Evolutionary conservation across 139 green algal species (phyloP).

Genomic region (Chlamydomonas asymmetrica): DNA sequence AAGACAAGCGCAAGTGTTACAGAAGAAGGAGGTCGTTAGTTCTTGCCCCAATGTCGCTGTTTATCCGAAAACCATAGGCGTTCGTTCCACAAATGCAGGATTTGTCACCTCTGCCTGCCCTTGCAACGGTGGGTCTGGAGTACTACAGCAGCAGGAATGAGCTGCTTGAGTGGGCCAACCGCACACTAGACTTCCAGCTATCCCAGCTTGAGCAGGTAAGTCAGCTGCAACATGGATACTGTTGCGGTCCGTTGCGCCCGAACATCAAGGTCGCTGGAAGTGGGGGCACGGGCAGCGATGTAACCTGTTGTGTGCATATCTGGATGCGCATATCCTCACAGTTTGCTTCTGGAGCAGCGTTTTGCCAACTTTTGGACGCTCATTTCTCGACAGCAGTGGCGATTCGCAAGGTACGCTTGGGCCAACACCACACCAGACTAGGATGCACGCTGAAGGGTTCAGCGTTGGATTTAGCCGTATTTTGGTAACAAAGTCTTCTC

Average conservation of each 20-base stretch:
- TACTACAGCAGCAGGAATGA: constrained; percentile 64
- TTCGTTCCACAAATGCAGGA: no score
- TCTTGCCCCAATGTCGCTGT: no score
- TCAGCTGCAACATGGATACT: no score
- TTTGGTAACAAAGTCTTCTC: not conserved
- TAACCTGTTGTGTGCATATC: not conserved
- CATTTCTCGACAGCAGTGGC: constrained; percentile 28
- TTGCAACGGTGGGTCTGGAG: constrained; percentile 11
- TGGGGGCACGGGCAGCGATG: not conserved
- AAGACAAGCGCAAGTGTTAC: no score
- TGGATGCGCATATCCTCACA: constrained; percentile 4
- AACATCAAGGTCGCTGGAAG: not conserved
- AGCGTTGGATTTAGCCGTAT: not conserved
- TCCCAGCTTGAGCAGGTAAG: constrained; percentile 86
- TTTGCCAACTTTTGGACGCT: constrained; percentile 57
- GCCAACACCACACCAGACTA: not conserved
- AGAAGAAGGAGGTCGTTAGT: no score
- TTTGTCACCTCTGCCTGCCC: no score
- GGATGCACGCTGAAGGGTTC: not conserved
- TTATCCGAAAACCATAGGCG: no score
- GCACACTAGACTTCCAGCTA: constrained; percentile 74
- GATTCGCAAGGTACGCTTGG: constrained; percentile 35
- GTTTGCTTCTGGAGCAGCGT: constrained; percentile 55
- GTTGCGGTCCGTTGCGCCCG: not conserved
- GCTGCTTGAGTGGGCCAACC: constrained; percentile 90